These are phyloP conservation scores for Cutaneotrichosporon sp. DNA, from an alignment of 1,284 basidiomycete species.

Conservation along the genomic window DNA sequence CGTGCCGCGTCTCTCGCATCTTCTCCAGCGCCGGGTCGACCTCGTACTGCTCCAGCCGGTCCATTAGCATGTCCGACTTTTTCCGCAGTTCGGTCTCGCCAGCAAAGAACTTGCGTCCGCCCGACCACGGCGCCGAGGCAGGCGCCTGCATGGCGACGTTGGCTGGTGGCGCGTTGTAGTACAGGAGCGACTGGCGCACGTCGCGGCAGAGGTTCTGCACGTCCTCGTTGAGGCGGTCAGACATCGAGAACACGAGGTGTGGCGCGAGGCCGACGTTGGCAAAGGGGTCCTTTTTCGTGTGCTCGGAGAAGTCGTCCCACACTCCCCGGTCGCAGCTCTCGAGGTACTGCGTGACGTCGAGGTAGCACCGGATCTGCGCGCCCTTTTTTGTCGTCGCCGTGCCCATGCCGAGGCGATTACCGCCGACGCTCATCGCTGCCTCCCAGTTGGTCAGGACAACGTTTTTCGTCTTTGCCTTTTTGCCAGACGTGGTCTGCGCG, in stretches of 20 bases:
- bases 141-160: constrained; percentile 27
- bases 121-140: background rate
- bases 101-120: constrained; percentile 20
- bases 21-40: constrained; percentile 58
- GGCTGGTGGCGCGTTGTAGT: constrained; percentile 46
- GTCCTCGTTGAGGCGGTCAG: constrained; percentile 64
- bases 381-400: constrained; percentile 66
- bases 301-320: constrained; percentile 64
- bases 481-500: constrained; percentile 1
- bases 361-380: constrained; percentile 68
- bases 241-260: constrained; percentile 66
- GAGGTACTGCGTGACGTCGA: constrained; percentile 82
- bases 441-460: constrained; percentile 57
- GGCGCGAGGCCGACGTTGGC: constrained; percentile 58
- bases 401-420: constrained; percentile 73
- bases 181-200: constrained; percentile 56
- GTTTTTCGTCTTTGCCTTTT: background rate
- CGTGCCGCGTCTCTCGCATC: constrained; percentile 63
- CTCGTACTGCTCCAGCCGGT: constrained; percentile 61
- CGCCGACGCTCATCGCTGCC: constrained; percentile 74
- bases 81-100: constrained; percentile 41
- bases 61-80: constrained; percentile 61
- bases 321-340: constrained; percentile 73
- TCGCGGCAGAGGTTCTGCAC: constrained; percentile 68
- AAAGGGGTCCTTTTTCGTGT: constrained; percentile 33